These are phyloP conservation scores for Myriosclerotinia curreyana DNA, from an alignment of 2,329 filamentous ascomycete species.

Conservation along the genomic window DNA sequence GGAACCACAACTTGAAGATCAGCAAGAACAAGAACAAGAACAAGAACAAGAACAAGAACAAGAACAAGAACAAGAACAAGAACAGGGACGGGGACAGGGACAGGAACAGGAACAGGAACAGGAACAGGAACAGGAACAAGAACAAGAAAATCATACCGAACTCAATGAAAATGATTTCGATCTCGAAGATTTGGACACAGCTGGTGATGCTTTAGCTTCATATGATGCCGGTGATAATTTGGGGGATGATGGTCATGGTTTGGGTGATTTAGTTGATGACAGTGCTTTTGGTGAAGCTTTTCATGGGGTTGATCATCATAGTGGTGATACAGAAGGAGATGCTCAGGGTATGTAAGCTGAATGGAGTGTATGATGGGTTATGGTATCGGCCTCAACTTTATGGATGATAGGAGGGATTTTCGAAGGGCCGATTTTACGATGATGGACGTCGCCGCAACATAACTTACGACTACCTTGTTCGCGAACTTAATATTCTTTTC, in stretches of 20 bases:
- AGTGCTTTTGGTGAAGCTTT: conserved; percentile 83
- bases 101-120: too few species aligned
- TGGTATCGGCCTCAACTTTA: background rate
- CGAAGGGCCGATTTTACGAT: background rate
- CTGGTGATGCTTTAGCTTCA: conserved; percentile 66
- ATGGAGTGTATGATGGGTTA: background rate
- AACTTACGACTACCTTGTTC: background rate
- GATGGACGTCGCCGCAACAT: background rate
- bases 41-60: background rate
- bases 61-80: background rate
- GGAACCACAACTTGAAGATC: conserved; percentile 14
- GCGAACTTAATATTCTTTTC: background rate
- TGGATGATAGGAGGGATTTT: background rate
- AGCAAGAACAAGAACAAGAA: background rate
- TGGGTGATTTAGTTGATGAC: conserved; percentile 65
- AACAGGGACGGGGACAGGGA: too few species aligned
- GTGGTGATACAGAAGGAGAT: conserved; percentile 25
- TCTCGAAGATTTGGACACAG: conserved; percentile 65
- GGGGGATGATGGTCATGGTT: conserved; percentile 49
- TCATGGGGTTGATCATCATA: conserved; percentile 53
- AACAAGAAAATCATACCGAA: conserved; percentile 32
- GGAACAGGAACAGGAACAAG: background rate
- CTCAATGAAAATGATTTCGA: conserved; percentile 59
- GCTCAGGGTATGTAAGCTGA: conserved; percentile 25
- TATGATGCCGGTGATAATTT: conserved; percentile 54